phyloP scores from a whole-genome alignment of 768 basidiomycete genomes.

The Chalciporus piperatus region DNA sequence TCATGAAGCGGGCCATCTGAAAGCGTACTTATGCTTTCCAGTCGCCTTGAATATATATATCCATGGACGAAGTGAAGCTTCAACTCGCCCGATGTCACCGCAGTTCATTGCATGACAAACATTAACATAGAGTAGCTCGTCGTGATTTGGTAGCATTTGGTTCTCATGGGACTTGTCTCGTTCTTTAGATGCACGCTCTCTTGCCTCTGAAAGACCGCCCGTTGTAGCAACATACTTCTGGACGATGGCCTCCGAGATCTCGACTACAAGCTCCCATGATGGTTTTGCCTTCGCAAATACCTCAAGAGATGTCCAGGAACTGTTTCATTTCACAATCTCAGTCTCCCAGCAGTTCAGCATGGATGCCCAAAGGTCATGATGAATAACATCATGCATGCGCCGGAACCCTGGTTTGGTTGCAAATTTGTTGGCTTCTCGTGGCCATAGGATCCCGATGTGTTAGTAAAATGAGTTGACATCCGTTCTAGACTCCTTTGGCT shows the following conservation, averaged over 20 bases:
- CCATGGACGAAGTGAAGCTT: constrained; percentile 25
- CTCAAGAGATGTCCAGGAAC: constrained; percentile 8
- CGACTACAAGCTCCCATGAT: no score
- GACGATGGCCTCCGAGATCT: no score
- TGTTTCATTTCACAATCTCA: constrained; percentile 11
- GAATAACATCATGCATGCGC: constrained; percentile 35
- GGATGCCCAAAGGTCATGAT: constrained; percentile 25
- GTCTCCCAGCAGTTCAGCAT: constrained; percentile 33
- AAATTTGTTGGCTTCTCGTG: constrained; percentile 33
- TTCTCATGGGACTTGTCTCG: constrained; percentile 37
- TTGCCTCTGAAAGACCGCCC: no score
- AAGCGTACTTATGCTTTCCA: constrained; percentile 38
- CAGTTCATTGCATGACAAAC: constrained; percentile 32
- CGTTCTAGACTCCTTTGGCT: not conserved
- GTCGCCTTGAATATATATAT: constrained; percentile 27
- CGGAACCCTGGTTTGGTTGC: constrained; percentile 34
- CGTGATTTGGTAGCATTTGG: constrained; percentile 27
- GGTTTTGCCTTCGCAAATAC: constrained; percentile 1
- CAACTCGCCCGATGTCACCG: constrained; percentile 32
- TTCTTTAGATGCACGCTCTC: no score
- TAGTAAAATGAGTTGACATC: constrained; percentile 18
- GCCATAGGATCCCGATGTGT: constrained; percentile 22
- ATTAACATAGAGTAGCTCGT: constrained; percentile 42
- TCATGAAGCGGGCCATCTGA: constrained; percentile 24
- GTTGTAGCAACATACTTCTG: no score